Base-by-base conservation (phyloP, 257 asterid species). In the Anisodus acutangulus region DNA sequence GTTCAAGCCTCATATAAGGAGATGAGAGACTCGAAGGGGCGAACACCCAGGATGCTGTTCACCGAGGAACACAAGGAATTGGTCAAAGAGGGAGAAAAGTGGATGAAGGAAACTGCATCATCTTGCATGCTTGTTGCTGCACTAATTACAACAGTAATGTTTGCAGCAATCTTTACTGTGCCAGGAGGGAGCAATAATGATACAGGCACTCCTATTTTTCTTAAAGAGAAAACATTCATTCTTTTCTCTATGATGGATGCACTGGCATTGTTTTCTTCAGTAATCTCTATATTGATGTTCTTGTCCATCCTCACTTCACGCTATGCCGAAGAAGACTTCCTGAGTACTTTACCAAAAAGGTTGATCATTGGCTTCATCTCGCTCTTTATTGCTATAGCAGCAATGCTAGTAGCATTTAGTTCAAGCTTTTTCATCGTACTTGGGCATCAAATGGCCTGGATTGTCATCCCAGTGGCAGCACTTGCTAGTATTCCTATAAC, bases 281-380 rank as follows among this genome's bases (percentile, higher is more conserved):
- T 84, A 59, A 87, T 88, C 35, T 87, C 90, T 12, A 83, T 85
- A 64, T 49, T 89, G 62, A 85, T 87, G 88, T 89, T 87, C 66
- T 82, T 89, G 85, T 84, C 89, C 0, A 89, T 89, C 17, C 89
- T 87, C 80, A 89, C 91, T 4, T 85, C 90, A 3, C 85, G 89
- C 43, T 89, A 87, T 39, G 89, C 91, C 3, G 90, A 89, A 68
- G 89, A 84, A 79, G 90, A 89, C 81, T 89, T 87, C 85, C 67
- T 82, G n/a, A 66, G 64, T 17, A 69, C 87, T 59, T 64, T 86
- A 59, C 91, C 91, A 0, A 84, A 84, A 83, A 86, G 84, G 84
- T 63, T 87, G 51, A 84, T 87, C 13, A 45, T 82, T n/a, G 90
- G 91, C 69, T 88, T 89, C 35, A 82, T 70, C 4, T 22, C 83